phyloP scores from a whole-genome alignment of 495 filamentous ascomycete species.

The Neurospora terricola region DNA sequence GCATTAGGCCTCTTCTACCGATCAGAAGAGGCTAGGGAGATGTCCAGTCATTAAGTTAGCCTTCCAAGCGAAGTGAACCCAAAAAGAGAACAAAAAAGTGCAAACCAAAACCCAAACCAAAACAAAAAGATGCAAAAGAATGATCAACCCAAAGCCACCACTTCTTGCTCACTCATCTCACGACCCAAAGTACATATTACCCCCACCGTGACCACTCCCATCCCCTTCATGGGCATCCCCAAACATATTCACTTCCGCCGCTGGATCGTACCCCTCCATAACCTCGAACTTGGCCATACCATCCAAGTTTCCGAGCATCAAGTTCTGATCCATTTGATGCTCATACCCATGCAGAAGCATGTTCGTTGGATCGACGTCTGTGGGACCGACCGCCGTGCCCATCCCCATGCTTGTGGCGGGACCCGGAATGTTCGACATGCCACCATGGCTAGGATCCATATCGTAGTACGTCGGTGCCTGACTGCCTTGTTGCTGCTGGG shows the following conservation, averaged over 20 bases:
- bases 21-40: background rate
- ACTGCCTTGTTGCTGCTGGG: slow-evolving; percentile 1
- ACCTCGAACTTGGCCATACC: background rate
- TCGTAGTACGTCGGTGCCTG: background rate
- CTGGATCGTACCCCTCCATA: slow-evolving; percentile 9
- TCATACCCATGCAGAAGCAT: slow-evolving; percentile 36
- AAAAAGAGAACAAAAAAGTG: background rate
- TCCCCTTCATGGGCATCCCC: slow-evolving; percentile 11
- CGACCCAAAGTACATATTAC: slow-evolving; percentile 25
- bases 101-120: background rate
- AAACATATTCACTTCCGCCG: slow-evolving; percentile 18
- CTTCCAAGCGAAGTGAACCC: background rate
- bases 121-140: background rate
- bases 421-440: slow-evolving; percentile 12
- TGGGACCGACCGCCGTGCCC: slow-evolving; percentile 20
- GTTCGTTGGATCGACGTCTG: slow-evolving; percentile 25
- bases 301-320: slow-evolving; percentile 8
- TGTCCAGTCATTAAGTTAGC: slow-evolving; percentile 12
- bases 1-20: background rate
- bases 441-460: background rate
- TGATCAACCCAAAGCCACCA: slow-evolving; percentile 4
- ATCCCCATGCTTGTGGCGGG: slow-evolving; percentile 16
- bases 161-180: slow-evolving; percentile 6
- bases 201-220: background rate
- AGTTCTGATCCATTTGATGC: background rate